Base-by-base conservation (phyloP, 2,329 filamentous ascomycete genomes). In the Trichothecium roseum region DNA sequence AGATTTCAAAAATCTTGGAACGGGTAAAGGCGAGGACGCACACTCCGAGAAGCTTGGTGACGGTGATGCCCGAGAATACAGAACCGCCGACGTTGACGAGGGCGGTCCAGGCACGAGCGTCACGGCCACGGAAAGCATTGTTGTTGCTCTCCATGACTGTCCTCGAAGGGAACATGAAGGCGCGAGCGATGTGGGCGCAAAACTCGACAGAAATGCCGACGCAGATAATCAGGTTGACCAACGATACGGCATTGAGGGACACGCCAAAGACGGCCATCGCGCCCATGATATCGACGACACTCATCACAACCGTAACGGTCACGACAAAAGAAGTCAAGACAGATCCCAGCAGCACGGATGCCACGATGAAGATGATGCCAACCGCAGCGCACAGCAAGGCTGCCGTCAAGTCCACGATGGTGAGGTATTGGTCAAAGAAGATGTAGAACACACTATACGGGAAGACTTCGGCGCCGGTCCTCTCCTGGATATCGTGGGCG, bases 1-100 rank as follows among this genome's bases (percentile, higher is more conserved):
- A 98, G 39, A 98, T 86, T 64, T 98, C 93, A 50, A 98, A 98
- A 52, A 98, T 98, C 74, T 96, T 98, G 57, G 85, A 94, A 35
- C 84, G 69, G 7, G 91, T 98, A 52, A 95, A 98, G 0, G 91
- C 91, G 15, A 98, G 67, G 26, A 98, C 91, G 31, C 73, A 81
- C 1, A 98, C 89, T 4, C 91, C 91, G 2, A 98, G 66, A 2
- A 98, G 71, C 60, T 98, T 98, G 3, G 91, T 98, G 35, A 98
- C 69, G 0, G 89, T 96, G 55, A 98, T 98, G 3, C 91, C 91
- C 22, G 84, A 93, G 52, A 98, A 93, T 10, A 98, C 93, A 31
- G 84, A 91, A 5, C 84, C 85, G 3, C 91, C 91, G 1, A 98
- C 89, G 47, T 95, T 95, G 45, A 94, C 87, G 38, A 98, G 71